phyloP scores from a whole-genome alignment of 2,329 filamentous ascomycete species.

The Colletotrichum sp. region DNA sequence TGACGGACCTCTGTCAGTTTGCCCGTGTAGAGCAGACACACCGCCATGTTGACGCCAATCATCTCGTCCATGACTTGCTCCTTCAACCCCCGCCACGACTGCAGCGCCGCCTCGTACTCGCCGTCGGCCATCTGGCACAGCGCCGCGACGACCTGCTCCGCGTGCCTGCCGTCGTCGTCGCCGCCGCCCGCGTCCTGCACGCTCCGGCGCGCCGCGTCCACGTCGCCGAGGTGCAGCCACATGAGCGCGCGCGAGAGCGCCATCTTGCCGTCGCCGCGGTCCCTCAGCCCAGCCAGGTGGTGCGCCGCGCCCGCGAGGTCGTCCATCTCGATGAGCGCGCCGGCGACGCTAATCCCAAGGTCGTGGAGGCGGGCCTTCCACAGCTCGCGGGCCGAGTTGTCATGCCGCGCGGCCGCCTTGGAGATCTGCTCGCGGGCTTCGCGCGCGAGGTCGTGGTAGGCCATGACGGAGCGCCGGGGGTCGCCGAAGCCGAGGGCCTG shows the following conservation, averaged over 20 bases:
- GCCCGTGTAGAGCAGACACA: conserved; percentile 84
- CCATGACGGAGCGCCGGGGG: conserved; percentile 82
- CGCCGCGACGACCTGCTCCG: conserved; percentile 62
- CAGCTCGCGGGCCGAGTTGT: conserved; percentile 60
- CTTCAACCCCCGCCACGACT: conserved; percentile 61
- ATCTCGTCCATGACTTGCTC: conserved; percentile 63
- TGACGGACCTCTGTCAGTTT: conserved; percentile 69
- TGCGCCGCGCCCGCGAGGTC: conserved; percentile 80
- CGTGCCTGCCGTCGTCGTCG: conserved; percentile 33
- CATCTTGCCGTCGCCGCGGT: conserved; percentile 42
- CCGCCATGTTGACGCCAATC: conserved; percentile 80
- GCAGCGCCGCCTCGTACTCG: conserved; percentile 68
- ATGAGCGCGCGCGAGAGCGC: conserved; percentile 66
- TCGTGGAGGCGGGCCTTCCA: conserved; percentile 80
- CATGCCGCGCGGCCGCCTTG: conserved; percentile 46
- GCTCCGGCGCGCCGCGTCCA: conserved; percentile 67
- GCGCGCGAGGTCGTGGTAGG: conserved; percentile 85
- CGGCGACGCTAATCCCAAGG: conserved; percentile 71
- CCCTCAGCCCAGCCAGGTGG: conserved; percentile 68
- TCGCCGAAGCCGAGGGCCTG: conserved; percentile 89
- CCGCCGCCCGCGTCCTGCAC: conserved; percentile 36
- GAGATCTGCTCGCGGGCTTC: conserved; percentile 72
- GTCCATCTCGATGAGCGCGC: conserved; percentile 82
- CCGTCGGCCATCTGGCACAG: conserved; percentile 82
- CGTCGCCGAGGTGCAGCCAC: conserved; percentile 80